Conservation (phyloP, 2,329 filamentous ascomycete genomes). For the Hortaea sp. region DNA sequence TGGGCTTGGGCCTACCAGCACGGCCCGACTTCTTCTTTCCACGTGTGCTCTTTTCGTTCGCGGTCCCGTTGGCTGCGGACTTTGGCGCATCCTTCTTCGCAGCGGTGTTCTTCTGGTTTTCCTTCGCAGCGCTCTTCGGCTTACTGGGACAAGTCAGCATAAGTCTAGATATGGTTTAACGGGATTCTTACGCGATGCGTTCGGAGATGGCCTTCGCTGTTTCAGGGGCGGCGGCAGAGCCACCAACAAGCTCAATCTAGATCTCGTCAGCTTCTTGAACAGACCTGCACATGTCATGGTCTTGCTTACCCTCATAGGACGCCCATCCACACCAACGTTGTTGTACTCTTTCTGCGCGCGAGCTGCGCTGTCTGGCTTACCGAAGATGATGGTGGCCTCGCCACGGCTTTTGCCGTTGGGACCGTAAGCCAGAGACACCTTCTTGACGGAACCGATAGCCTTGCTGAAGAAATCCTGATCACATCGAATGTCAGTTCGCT, state of each 20-base stretch:
- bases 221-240: conserved; percentile 52
- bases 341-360: conserved; percentile 79
- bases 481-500: conserved; percentile 52
- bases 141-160: conserved; percentile 10
- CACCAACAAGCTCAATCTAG: conserved; percentile 83
- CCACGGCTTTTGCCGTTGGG: conserved; percentile 86
- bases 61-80: conserved; percentile 40
- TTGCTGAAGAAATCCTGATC: conserved; percentile 91
- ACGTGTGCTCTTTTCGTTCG: conserved; percentile 38
- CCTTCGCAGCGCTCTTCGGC: conserved; percentile 24
- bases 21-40: conserved; percentile 48
- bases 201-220: conserved; percentile 72
- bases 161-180: neutral
- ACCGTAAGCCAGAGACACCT: conserved; percentile 83
- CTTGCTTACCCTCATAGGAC: conserved; percentile 70
- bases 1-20: conserved; percentile 59
- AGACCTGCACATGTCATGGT: too few relatives aligned
- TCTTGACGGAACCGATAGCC: conserved; percentile 82
- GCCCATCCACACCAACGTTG: conserved; percentile 79
- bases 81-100: conserved; percentile 32
- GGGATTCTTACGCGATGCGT: conserved; percentile 59
- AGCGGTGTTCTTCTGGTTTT: conserved; percentile 13
- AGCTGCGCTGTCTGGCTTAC: conserved; percentile 67
- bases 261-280: conserved; percentile 5
- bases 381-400: conserved; percentile 81